A percentile compares a stretch with the other conserved stretches of the same genome.
Evolutionary conservation across 257 asterid species (phyloP).

Genomic region (Ehretia macrophylla): DNA sequence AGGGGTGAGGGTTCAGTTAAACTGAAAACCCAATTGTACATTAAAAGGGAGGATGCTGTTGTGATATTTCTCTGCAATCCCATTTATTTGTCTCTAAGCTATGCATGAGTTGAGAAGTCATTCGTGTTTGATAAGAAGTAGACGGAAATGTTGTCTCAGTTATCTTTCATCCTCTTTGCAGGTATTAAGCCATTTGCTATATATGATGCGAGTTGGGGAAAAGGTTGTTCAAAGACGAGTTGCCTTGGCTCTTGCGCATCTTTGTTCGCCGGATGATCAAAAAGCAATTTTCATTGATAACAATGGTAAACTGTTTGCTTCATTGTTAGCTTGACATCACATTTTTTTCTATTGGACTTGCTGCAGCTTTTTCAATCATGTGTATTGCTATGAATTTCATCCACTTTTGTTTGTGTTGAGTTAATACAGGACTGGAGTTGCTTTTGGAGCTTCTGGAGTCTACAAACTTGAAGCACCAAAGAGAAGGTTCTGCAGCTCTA

Average conservation of each 20-base stretch:
- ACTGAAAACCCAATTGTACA: too few species aligned
- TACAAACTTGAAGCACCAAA: conserved; percentile 51
- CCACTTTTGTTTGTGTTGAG: conserved; percentile 3
- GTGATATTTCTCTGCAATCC: too few species aligned
- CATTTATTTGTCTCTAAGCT: too few species aligned
- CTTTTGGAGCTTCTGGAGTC: conserved; percentile 88
- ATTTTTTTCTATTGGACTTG: background rate
- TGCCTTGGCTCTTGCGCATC: conserved; percentile 92
- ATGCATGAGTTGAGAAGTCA: too few species aligned
- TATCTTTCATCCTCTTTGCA: conserved; percentile 20
- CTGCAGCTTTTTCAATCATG: background rate
- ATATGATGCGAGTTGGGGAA: conserved; percentile 54
- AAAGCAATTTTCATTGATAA: conserved; percentile 71
- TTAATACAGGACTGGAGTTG: conserved; percentile 59
- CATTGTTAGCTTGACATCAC: background rate
- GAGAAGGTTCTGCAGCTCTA: conserved; percentile 74
- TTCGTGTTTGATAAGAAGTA: too few species aligned
- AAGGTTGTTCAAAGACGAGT: conserved; percentile 71
- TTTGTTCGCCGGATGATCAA: conserved; percentile 86
- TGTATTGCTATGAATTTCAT: background rate
- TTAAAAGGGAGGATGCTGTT: too few species aligned
- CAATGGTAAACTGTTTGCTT: conserved; percentile 45
- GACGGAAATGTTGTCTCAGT: too few species aligned
- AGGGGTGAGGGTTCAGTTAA: too few species aligned
- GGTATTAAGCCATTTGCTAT: conserved; percentile 83